Conservation (phyloP, 371 early-diverging fungal species). For the Umbelopsis sp. region DNA sequence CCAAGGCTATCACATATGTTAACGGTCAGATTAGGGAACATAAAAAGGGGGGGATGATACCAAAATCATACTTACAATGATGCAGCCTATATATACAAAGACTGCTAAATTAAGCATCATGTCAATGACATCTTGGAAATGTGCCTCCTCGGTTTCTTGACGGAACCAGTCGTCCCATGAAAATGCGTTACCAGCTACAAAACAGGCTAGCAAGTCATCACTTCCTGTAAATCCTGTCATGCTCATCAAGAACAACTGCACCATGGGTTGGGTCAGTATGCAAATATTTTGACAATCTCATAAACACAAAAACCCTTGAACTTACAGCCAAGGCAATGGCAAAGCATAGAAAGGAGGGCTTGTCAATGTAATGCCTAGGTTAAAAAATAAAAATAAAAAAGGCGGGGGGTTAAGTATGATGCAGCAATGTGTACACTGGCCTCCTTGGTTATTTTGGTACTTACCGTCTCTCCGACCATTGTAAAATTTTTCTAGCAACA, state of each 20-base stretch:
- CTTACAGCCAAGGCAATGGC: constrained; percentile 86
- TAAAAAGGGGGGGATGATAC: neutral
- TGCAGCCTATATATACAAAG: constrained; percentile 92
- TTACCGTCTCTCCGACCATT: constrained; percentile 72
- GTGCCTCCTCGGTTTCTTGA: constrained; percentile 82
- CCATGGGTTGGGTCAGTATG: neutral
- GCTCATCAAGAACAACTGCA: constrained; percentile 76
- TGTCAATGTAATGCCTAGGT: constrained; percentile 81
- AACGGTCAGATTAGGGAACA: neutral
- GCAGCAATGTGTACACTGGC: constrained; percentile 12
- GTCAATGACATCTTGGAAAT: constrained; percentile 92
- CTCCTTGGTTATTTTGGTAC: constrained; percentile 20
- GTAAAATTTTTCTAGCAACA: constrained; percentile 71
- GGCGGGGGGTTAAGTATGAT: neutral
- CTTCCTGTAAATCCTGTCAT: constrained; percentile 78
- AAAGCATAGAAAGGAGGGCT: constrained; percentile 89
- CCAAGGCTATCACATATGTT: constrained; percentile 65
- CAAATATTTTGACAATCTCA: neutral
- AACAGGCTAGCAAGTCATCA: constrained; percentile 89
- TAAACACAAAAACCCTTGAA: neutral
- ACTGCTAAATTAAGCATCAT: constrained; percentile 86
- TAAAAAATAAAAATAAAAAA: neutral
- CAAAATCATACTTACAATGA: constrained; percentile 51
- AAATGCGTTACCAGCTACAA: constrained; percentile 90
- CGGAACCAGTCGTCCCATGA: constrained; percentile 93